Evolutionary conservation across 805 yeast species (phyloP), one percentile per base, ranked within the genome.

Genomic region (Saccharomycopsis synnaedendra): DNA sequence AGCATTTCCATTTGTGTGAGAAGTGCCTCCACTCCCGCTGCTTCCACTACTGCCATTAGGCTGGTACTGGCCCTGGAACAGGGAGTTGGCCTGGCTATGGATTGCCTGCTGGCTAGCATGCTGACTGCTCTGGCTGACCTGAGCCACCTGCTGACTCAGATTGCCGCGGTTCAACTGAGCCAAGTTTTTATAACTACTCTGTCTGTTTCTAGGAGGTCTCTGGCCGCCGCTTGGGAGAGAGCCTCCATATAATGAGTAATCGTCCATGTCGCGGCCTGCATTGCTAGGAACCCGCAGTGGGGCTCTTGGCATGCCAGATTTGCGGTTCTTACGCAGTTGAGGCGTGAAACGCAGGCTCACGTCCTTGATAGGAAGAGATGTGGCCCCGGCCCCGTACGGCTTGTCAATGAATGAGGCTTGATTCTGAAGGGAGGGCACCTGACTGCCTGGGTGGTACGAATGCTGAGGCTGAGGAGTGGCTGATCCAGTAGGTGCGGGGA

Each of bases 321-420:
- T 69, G 52, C 76, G 62, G 49, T 68, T 68, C 58, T 71, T 71
- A 54, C 75, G 61, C 4, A 70, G 64, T n/a, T 75, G 66, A 36
- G 70, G 68, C 48, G 48, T 50, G 40, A 52, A 49, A 34, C 53
- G 40, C 4, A 48, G 10, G 5, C 50, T 42, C 3, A 51, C 50
- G 35, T 51, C 54, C 11, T 64, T 65, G 49, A 65, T 65, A 19
- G 57, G 63, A 42, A 64, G 56, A 42, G 50, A 47, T 33, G 33
- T 35, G 28, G 45, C 41, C 42, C 44, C 45, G 29, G 41, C 43
- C 33, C 52, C 38, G 55, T 35, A 48, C 47, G 52, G 50, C 55
- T 52, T 44, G 50, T 52, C 41, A 39, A 47, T 53, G 49, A 55
- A 52, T 5, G 47, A 42, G 38, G 60, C 60, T 36, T 55, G 58